These are phyloP conservation scores for Lobosporangium transversale DNA, from an alignment of 192 early-diverging fungal genomes.

Conservation along the genomic window DNA sequence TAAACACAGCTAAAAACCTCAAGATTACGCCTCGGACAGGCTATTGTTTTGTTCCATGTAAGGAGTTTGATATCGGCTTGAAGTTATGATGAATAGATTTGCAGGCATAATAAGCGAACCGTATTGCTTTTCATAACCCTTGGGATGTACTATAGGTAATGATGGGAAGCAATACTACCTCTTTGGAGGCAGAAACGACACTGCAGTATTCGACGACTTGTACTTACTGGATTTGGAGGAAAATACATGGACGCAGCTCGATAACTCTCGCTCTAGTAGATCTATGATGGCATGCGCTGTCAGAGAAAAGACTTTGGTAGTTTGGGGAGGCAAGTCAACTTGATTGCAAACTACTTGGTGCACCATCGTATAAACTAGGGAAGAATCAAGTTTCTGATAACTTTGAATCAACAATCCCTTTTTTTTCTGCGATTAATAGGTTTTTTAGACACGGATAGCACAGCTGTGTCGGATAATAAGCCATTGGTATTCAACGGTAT, in stretches of 20 bases:
- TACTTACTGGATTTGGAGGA: background rate
- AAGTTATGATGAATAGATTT: background rate
- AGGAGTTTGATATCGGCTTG: background rate
- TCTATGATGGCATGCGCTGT: slow-evolving; percentile 18
- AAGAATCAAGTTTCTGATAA: no score
- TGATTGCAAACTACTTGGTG: background rate
- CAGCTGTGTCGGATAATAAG: background rate
- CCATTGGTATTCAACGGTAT: background rate
- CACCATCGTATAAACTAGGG: background rate
- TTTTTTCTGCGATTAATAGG: no score
- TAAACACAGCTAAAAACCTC: background rate
- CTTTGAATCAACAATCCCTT: background rate
- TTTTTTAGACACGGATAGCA: no score
- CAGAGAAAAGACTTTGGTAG: background rate
- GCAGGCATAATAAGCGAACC: background rate
- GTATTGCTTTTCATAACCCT: background rate
- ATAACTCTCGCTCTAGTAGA: background rate
- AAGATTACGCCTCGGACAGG: background rate
- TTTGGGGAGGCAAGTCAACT: slow-evolving; percentile 22
- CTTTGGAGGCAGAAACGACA: slow-evolving; percentile 12
- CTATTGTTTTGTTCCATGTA: slow-evolving; percentile 25
- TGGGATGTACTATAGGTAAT: background rate
- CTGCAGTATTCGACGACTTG: background rate
- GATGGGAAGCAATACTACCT: slow-evolving; percentile 13
- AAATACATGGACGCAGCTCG: background rate